Evolutionary conservation across 2,329 filamentous ascomycete species (phyloP).

Genomic region (Paraphaeosphaeria sporulosa): DNA sequence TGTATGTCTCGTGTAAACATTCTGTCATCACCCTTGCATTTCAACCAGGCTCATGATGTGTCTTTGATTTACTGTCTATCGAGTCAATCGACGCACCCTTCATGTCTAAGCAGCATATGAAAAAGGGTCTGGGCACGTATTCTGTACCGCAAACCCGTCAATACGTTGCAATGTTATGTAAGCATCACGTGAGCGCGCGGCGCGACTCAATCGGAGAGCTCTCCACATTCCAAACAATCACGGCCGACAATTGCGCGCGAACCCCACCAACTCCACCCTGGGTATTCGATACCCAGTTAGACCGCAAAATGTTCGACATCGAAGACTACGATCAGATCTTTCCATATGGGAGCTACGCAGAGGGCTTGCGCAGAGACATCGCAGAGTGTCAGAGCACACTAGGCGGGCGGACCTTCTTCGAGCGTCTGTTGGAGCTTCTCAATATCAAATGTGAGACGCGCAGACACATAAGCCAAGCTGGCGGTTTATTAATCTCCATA

Average conservation of each 20-base stretch:
- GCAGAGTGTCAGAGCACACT: slow-evolving; percentile 71
- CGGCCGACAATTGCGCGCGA: slow-evolving; percentile 2
- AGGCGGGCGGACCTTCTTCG: slow-evolving; percentile 78
- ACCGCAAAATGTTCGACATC: slow-evolving; percentile 66
- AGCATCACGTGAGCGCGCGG: slow-evolving; percentile 16
- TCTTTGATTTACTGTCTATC: no score
- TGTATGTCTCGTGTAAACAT: not conserved
- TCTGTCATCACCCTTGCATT: not conserved
- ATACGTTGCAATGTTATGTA: slow-evolving; percentile 3
- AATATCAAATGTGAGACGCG: slow-evolving; percentile 70
- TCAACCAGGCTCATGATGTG: not conserved
- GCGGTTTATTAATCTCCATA: slow-evolving; percentile 30
- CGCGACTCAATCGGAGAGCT: not conserved
- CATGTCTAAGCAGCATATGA: no score
- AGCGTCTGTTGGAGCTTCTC: slow-evolving; percentile 75
- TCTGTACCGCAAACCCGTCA: no score
- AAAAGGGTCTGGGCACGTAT: no score
- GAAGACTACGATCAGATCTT: slow-evolving; percentile 75
- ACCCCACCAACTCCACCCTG: not conserved
- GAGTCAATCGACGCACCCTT: no score
- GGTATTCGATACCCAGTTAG: not conserved
- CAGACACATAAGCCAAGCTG: not conserved
- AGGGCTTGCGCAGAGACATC: slow-evolving; percentile 62
- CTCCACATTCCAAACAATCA: slow-evolving; percentile 1
- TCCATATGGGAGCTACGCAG: slow-evolving; percentile 39